Evolutionary conservation across 192 early-diverging fungal genomes (phyloP).

Genomic region (Coemansia sp.): DNA sequence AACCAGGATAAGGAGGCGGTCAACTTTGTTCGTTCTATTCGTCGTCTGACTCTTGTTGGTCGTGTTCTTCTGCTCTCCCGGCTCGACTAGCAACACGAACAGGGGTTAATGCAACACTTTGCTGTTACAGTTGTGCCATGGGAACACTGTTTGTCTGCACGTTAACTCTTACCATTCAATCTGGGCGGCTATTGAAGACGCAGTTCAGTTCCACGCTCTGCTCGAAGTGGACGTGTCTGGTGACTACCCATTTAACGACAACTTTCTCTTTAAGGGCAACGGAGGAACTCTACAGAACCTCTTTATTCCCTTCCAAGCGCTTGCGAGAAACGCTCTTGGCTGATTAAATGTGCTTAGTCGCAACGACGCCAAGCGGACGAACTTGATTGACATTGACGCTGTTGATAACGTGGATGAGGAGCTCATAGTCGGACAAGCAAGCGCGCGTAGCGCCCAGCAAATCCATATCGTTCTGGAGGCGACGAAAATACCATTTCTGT

Average conservation of each 20-base stretch:
- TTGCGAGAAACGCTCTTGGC: neutral
- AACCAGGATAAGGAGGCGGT: neutral
- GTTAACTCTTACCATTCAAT: neutral
- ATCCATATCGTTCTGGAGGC: neutral
- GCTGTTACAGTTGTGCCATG: neutral
- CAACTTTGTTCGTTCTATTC: neutral
- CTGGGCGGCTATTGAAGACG: no score
- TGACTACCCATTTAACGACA: neutral
- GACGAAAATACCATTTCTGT: neutral
- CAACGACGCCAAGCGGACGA: neutral
- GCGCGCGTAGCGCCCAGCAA: neutral
- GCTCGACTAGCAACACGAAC: neutral
- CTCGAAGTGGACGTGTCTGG: neutral
- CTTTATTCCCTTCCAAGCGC: neutral
- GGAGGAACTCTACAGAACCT: neutral
- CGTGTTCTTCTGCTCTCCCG: neutral
- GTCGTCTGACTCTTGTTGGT: neutral
- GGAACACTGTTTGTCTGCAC: neutral
- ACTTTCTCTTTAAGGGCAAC: slow-evolving; percentile 5
- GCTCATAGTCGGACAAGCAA: no score
- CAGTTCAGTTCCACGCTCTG: neutral
- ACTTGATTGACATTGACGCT: no score
- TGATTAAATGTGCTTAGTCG: neutral
- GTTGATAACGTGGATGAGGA: no score
- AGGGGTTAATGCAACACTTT: neutral